These are phyloP conservation scores for Penicillium ochrochloron DNA, from an alignment of 495 filamentous ascomycete genomes.

Conservation along the genomic window DNA sequence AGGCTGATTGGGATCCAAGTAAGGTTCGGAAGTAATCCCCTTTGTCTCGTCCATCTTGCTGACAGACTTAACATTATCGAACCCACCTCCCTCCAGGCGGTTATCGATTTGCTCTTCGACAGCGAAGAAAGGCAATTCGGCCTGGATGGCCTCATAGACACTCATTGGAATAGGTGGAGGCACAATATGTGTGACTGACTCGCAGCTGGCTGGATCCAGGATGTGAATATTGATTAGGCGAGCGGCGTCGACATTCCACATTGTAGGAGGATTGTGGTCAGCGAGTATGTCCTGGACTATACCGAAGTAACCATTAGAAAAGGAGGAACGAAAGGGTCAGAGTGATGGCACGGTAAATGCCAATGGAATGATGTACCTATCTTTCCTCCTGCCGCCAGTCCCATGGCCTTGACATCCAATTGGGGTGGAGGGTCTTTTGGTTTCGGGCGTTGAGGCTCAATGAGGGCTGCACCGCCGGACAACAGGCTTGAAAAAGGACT, in stretches of 20 bases:
- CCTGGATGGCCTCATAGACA: neutral
- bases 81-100: neutral
- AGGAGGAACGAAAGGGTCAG: no score
- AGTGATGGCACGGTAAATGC: neutral
- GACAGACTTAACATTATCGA: neutral
- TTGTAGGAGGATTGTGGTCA: neutral
- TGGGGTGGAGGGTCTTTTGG: neutral
- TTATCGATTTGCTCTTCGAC: neutral
- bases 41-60: constrained; percentile 5
- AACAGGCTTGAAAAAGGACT: no score
- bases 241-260: neutral
- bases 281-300: neutral
- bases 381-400: neutral
- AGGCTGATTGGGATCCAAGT: neutral
- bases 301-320: no score
- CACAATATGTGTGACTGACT: neutral
- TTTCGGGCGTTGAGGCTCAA: neutral
- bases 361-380: neutral
- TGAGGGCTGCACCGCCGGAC: no score
- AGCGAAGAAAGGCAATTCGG: neutral
- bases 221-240: constrained; percentile 4
- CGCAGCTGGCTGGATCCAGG: constrained; percentile 1
- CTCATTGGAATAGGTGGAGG: constrained; percentile 1
- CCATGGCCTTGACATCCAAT: constrained; percentile 2
- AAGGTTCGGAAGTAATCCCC: neutral